These are phyloP conservation scores for Metschnikowia cubensis DNA, from an alignment of 805 yeast genomes.

Conservation along the genomic window DNA sequence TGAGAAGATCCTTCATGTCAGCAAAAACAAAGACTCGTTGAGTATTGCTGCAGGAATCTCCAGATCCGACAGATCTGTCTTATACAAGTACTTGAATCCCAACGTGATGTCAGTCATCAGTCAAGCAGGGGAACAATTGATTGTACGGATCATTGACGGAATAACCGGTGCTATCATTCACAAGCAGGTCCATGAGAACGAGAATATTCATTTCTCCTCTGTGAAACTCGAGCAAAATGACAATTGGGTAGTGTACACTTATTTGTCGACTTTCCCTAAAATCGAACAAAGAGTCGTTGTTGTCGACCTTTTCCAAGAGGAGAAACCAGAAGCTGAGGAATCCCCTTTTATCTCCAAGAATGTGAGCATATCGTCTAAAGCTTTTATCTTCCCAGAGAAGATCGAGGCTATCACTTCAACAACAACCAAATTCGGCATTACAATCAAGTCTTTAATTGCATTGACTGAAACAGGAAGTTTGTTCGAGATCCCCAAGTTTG, in stretches of 20 bases:
- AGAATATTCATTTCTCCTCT: constrained; percentile 35
- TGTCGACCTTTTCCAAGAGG: constrained; percentile 63
- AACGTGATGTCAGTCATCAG: constrained; percentile 53
- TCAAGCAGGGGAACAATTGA: constrained; percentile 27
- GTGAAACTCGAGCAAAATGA: constrained; percentile 67
- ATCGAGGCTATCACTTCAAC: constrained; percentile 53
- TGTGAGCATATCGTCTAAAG: constrained; percentile 45
- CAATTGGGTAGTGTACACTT: constrained; percentile 75
- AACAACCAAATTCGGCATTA: constrained; percentile 59
- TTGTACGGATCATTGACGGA: constrained; percentile 57
- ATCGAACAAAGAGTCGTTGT: constrained; percentile 58
- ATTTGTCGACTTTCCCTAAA: constrained; percentile 46
- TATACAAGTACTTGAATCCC: constrained; percentile 82
- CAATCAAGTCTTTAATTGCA: constrained; percentile 61
- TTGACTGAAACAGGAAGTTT: constrained; percentile 60
- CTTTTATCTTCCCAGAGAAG: constrained; percentile 61
- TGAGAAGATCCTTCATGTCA: constrained; percentile 19
- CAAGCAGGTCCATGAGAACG: constrained; percentile 37
- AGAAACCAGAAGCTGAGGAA: constrained; percentile 44
- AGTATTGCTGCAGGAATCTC: constrained; percentile 61
- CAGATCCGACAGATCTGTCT: constrained; percentile 63
- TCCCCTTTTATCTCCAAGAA: constrained; percentile 40
- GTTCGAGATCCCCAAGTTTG: constrained; percentile 62
- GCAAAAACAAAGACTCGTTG: constrained; percentile 21
- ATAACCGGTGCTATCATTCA: constrained; percentile 62